Base-by-base conservation (phyloP, 83 land plant species). In the Picea engelmannii region DNA sequence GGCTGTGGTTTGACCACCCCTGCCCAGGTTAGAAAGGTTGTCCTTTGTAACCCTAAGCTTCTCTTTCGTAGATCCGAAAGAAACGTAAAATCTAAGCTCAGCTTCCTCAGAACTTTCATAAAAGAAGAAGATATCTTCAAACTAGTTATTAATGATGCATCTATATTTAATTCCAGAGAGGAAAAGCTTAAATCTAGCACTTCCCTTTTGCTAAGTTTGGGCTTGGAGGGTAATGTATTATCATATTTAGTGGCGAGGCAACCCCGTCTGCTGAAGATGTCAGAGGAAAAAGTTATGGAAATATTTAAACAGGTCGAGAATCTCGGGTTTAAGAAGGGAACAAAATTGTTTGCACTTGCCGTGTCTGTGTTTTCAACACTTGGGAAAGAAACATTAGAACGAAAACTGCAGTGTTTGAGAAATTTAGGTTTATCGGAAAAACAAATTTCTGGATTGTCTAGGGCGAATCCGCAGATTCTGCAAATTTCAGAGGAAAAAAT, bases 401-500 rank as follows among this genome's bases (percentile, higher is more conserved):
- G 40, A 38, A 69, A 15, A 38, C 2, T 38, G 21, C n/a, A 40
- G 0, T 6, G 17, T 38, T 40, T 40, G 21, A 17, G n/a, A 0
- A 1, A 49, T 40, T 70, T 70, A 40, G 75, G 75, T 7, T 70
- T 70, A 2, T 70, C 75, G 0, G 21, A 70, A 38, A 44, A 70
- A 18, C 47, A 70, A 20, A 44, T 70, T 8, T 20, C 20, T 17
- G 11, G 0, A 35, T 40, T 70, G 17, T 18, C 21, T 9, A 6
- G 21, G 20, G n/a, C 23, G 44, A 1, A 31, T 0, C 75, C 75
- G 6, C 2, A 6, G 21, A 4, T 70, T 18, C 9, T 70, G 75
- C 12, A 0, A 4, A 1, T 77, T 24, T 82, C 86, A 6, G 47
- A 59, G 76, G 61, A 76, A 79, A 87, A 79, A 4, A 10, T 87